Evolutionary conservation across 2,329 filamentous ascomycete genomes (phyloP).

Genomic region (Colletotrichum neosansevieriae): DNA sequence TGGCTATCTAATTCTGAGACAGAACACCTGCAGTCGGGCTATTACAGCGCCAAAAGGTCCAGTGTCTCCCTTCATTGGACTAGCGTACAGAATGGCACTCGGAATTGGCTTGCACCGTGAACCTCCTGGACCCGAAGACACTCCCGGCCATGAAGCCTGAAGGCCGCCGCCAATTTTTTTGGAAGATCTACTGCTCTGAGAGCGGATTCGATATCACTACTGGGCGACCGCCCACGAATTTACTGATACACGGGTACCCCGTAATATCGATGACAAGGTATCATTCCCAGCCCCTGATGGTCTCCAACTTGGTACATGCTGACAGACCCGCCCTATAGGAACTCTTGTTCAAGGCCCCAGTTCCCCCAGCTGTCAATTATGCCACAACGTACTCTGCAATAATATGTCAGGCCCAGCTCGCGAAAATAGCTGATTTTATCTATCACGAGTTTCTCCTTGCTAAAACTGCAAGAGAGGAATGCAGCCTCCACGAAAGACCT

Average conservation of each 20-base stretch:
- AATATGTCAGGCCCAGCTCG: conserved; percentile 55
- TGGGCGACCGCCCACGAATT: conserved; percentile 56
- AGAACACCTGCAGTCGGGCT: conserved; percentile 25
- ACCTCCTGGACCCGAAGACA: conserved; percentile 48
- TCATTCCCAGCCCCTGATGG: neutral
- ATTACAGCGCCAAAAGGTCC: conserved; percentile 47
- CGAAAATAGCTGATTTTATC: conserved; percentile 54
- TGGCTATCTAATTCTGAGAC: conserved; percentile 47
- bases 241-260: conserved; percentile 56
- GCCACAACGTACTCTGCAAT: conserved; percentile 56
- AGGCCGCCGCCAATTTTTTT: conserved; percentile 53
- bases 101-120: conserved; percentile 64
- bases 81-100: conserved; percentile 63
- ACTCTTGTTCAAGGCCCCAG: conserved; percentile 26
- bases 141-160: conserved; percentile 50
- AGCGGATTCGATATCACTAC: conserved; percentile 62
- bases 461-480: conserved; percentile 48
- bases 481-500: too few relatives aligned
- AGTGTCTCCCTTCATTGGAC: conserved; percentile 59
- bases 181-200: conserved; percentile 58
- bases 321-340: neutral
- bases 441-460: conserved; percentile 55
- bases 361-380: conserved; percentile 45
- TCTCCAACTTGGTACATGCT: neutral
- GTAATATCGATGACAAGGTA: conserved; percentile 59